phyloP scores from a whole-genome alignment of 306 rosid genomes.

The Acacia confusa region DNA sequence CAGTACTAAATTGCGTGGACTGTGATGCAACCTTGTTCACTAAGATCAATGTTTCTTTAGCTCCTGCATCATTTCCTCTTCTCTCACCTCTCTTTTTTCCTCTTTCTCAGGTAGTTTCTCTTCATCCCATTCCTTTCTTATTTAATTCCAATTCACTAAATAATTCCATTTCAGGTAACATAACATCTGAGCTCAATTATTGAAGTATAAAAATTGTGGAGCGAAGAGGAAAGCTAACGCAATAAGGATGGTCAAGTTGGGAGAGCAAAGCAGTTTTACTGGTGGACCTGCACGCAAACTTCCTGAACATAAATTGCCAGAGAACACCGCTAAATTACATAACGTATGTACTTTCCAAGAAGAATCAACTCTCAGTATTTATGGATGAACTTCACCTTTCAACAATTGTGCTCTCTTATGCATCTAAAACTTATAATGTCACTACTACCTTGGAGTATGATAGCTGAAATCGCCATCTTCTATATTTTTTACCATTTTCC shows the following conservation, averaged over 20 bases:
- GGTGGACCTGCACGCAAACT: too few relatives aligned
- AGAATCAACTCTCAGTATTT: too few relatives aligned
- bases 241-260: background rate
- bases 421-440: too few relatives aligned
- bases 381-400: too few relatives aligned
- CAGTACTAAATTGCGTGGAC: background rate
- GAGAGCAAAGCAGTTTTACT: background rate
- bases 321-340: too few relatives aligned
- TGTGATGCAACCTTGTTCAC: background rate
- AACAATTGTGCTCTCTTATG: too few relatives aligned
- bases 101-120: background rate
- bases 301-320: too few relatives aligned
- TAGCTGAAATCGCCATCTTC: too few relatives aligned
- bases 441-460: too few relatives aligned
- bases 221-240: background rate
- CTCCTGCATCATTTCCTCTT: background rate
- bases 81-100: background rate
- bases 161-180: background rate
- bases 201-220: background rate
- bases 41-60: background rate
- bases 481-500: too few relatives aligned
- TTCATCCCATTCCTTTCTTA: background rate
- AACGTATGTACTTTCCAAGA: too few relatives aligned
- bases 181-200: background rate
- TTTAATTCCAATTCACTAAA: background rate